phyloP scores from a whole-genome alignment of 2,329 filamentous ascomycete genomes.

The Geosmithia putterillii region DNA sequence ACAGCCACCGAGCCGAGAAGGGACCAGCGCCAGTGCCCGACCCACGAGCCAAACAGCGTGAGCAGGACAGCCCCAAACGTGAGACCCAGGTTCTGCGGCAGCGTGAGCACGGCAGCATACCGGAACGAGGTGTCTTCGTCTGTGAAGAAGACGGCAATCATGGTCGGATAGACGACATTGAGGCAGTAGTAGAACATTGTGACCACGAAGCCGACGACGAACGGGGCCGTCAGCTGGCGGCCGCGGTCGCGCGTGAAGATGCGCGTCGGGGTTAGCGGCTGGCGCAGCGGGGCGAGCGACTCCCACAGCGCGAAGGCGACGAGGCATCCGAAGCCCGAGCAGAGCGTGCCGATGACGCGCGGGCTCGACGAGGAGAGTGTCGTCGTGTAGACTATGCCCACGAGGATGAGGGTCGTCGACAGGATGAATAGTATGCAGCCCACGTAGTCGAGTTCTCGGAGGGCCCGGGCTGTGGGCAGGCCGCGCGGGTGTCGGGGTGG shows the following conservation, averaged over 20 bases:
- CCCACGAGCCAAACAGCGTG: constrained; percentile 24
- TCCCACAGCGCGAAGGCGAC: constrained; percentile 24
- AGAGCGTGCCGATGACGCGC: constrained; percentile 22
- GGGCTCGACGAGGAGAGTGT: constrained; percentile 19
- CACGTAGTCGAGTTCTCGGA: constrained; percentile 24
- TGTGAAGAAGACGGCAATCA: constrained; percentile 52
- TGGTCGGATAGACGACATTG: constrained; percentile 32
- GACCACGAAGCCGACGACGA: constrained; percentile 28
- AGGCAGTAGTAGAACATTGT: constrained; percentile 40
- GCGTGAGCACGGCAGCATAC: constrained; percentile 50
- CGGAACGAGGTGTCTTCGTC: constrained; percentile 58
- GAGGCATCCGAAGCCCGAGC: constrained; percentile 19
- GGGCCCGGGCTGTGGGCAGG: constrained; percentile 17
- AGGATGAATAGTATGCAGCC: constrained; percentile 22
- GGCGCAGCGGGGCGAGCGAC: constrained; percentile 20
- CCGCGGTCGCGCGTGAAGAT: constrained; percentile 30
- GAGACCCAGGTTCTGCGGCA: constrained; percentile 31
- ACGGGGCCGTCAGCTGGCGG: constrained; percentile 33
- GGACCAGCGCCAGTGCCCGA: constrained; percentile 33
- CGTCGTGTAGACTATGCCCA: constrained; percentile 25
- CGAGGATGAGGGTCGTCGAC: constrained; percentile 21
- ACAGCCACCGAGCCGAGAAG: constrained; percentile 26
- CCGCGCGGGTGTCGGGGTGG: constrained; percentile 18
- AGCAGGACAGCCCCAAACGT: constrained; percentile 26
- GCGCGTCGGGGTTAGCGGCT: constrained; percentile 27